Conservation (phyloP, 371 early-diverging fungal species). For the Gilbertella persicaria region DNA sequence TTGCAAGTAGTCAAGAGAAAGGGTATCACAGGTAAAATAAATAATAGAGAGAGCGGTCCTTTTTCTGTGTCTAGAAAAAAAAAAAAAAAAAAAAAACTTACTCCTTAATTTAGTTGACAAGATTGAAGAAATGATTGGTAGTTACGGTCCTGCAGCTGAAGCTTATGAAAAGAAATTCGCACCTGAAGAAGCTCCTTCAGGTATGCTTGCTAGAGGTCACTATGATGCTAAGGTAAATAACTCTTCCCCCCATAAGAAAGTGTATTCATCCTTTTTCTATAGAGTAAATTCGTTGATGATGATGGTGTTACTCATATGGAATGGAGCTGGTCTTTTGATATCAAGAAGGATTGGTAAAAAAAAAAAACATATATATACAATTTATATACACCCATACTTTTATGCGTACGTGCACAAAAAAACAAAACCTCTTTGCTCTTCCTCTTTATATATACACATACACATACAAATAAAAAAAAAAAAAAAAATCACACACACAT, state of each 20-base stretch:
- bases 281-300: constrained; percentile 68
- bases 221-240: constrained; percentile 77
- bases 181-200: constrained; percentile 87
- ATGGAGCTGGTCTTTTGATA: constrained; percentile 69
- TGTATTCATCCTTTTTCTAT: background rate
- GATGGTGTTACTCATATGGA: constrained; percentile 61
- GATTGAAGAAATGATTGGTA: constrained; percentile 95
- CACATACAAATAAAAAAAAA: no score
- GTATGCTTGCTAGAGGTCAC: constrained; percentile 88
- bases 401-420: no score
- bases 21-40: constrained; percentile 67
- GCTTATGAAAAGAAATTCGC: constrained; percentile 86
- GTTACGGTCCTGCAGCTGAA: constrained; percentile 83
- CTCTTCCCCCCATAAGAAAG: background rate
- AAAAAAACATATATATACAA: background rate
- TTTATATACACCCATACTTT: no score
- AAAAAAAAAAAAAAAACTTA: background rate
- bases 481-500: background rate
- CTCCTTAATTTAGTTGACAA: constrained; percentile 70
- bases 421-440: no score
- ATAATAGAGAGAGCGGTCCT: background rate
- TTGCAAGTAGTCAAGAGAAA: constrained; percentile 90
- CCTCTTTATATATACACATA: no score
- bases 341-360: constrained; percentile 71
- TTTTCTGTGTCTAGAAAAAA: background rate